Evolutionary conservation across 2,329 filamentous ascomycete genomes (phyloP).

Genomic region (Aureobasidium namibiae): DNA sequence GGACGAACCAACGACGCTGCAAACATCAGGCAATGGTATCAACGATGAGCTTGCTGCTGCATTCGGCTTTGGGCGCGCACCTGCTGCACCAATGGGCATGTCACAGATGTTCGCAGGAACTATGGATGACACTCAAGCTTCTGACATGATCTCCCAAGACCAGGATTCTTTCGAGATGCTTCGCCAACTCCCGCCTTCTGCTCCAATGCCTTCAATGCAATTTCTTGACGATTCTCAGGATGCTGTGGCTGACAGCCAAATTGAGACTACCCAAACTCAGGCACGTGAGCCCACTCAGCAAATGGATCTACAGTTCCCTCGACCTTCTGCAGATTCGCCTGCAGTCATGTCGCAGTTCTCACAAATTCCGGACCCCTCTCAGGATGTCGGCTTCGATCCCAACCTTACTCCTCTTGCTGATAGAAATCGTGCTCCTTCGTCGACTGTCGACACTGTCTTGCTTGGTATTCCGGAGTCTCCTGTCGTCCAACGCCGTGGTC

Average conservation of each 20-base stretch:
- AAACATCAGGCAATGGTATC: constrained; percentile 24
- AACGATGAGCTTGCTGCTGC: constrained; percentile 23
- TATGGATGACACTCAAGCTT: constrained; percentile 51
- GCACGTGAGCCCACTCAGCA: constrained; percentile 21
- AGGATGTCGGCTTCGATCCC: constrained; percentile 73
- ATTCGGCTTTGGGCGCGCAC: constrained; percentile 30
- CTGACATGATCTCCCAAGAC: constrained; percentile 21
- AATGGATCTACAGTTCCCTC: constrained; percentile 30
- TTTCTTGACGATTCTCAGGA: constrained; percentile 27
- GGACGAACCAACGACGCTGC: constrained; percentile 11
- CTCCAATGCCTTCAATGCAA: constrained; percentile 23
- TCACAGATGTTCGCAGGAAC: constrained; percentile 89
- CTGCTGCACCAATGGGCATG: constrained; percentile 52
- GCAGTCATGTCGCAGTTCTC: constrained; percentile 49
- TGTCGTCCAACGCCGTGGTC: constrained; percentile 45
- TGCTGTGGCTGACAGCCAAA: constrained; percentile 21
- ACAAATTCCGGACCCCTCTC: constrained; percentile 65
- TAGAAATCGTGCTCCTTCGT: constrained; percentile 50
- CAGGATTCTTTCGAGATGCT: constrained; percentile 38
- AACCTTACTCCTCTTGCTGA: constrained; percentile 34
- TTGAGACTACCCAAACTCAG: constrained; percentile 14
- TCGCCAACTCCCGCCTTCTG: constrained; percentile 25
- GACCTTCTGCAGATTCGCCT: constrained; percentile 20
- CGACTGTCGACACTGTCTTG: constrained; percentile 64
- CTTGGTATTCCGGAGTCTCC: constrained; percentile 56